Conservation (phyloP, 768 basidiomycete species). For the Sarcomyxa edulis region DNA sequence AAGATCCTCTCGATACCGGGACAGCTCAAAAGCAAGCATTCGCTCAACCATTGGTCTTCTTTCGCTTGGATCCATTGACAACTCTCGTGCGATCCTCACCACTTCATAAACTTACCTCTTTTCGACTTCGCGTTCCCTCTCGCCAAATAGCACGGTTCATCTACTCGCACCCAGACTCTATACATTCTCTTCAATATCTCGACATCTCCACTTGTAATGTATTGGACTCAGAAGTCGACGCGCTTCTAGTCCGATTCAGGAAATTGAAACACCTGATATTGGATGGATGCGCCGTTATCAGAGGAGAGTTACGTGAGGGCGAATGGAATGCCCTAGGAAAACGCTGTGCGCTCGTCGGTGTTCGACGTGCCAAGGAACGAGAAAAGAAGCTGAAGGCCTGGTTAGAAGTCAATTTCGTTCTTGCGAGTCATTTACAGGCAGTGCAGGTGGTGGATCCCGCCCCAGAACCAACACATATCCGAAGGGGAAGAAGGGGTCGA, state of each 20-base stretch:
- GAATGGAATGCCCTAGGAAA: constrained; percentile 62
- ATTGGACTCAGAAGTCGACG: constrained; percentile 46
- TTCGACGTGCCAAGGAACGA: constrained; percentile 55
- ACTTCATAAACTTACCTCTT: constrained; percentile 47
- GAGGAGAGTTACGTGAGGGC: constrained; percentile 46
- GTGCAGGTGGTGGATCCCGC: constrained; percentile 4
- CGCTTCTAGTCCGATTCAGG: constrained; percentile 44
- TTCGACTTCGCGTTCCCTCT: constrained; percentile 70
- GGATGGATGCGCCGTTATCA: constrained; percentile 58
- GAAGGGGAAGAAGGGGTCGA: constrained; percentile 38
- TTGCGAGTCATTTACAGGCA: constrained; percentile 5
- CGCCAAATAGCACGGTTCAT: constrained; percentile 46
- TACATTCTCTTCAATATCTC: constrained; percentile 51
- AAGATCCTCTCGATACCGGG: constrained; percentile 51
- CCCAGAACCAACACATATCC: background rate
- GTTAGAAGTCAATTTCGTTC: constrained; percentile 30
- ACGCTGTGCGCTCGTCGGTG: constrained; percentile 54
- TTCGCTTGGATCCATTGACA: constrained; percentile 51
- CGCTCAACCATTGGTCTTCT: constrained; percentile 89
- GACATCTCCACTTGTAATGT: constrained; percentile 75
- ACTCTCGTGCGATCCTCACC: constrained; percentile 37
- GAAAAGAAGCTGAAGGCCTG: constrained; percentile 58
- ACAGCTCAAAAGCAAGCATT: constrained; percentile 34
- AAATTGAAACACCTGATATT: constrained; percentile 61
- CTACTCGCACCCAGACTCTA: constrained; percentile 17